Conservation (phyloP, 306 rosid genomes). For the Cucumis hystrix region DNA sequence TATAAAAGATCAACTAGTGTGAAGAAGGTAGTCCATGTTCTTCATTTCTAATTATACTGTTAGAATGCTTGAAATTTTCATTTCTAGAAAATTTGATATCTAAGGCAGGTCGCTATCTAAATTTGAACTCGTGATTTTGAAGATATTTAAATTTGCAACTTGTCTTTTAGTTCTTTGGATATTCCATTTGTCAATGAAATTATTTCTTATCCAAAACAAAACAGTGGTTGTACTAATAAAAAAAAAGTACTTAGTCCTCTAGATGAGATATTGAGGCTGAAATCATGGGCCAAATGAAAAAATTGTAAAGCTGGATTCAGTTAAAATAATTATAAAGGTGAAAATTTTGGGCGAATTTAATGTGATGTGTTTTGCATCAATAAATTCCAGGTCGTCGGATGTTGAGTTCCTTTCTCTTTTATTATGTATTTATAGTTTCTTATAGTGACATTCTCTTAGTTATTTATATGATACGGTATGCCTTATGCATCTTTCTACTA, state of each 20-base stretch:
- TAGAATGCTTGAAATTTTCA: not conserved
- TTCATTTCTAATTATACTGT: not conserved
- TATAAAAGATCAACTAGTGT: slow-evolving; percentile 53
- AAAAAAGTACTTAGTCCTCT: not conserved
- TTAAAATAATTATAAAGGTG: not conserved
- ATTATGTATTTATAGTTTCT: not conserved
- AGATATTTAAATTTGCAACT: not conserved
- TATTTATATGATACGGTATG: not conserved
- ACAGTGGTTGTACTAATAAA: not conserved
- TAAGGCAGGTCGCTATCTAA: not conserved
- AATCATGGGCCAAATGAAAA: not conserved
- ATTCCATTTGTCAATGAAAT: no score
- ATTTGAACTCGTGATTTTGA: not conserved
- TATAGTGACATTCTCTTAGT: not conserved
- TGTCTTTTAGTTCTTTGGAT: not conserved
- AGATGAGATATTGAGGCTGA: not conserved
- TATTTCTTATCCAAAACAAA: no score
- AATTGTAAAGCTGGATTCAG: not conserved
- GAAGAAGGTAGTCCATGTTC: slow-evolving; percentile 55
- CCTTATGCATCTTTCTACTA: slow-evolving; percentile 10
- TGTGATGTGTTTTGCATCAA: not conserved
- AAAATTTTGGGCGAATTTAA: not conserved
- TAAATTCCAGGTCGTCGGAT: not conserved
- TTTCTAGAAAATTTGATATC: not conserved
- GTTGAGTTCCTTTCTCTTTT: not conserved